Evolutionary conservation across 2,329 filamentous ascomycete genomes (phyloP).

Genomic region (Cylindrodendrum hubeiense): DNA sequence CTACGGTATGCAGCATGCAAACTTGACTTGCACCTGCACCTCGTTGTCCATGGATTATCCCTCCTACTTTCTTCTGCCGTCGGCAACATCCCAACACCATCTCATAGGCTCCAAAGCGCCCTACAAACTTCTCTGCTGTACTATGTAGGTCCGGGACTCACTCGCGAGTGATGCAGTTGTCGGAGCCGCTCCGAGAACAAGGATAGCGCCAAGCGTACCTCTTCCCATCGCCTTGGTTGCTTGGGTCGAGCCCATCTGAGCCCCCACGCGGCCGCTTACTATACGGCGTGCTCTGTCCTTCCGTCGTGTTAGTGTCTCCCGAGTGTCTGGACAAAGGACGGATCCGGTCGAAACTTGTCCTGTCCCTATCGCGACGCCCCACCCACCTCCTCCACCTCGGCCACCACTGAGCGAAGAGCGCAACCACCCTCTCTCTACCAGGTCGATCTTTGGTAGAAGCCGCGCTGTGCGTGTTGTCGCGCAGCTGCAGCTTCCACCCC

Average conservation of each 20-base stretch:
- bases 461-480: neutral
- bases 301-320: slow-evolving; percentile 16
- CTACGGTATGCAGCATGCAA: neutral
- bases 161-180: neutral
- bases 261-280: neutral
- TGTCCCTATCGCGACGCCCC: slow-evolving; percentile 20
- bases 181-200: neutral
- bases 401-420: neutral
- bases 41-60: neutral
- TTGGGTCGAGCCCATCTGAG: neutral
- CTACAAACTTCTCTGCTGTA: neutral
- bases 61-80: neutral
- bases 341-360: slow-evolving; percentile 10
- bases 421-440: neutral
- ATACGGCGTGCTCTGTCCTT: neutral
- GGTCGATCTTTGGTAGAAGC: neutral
- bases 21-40: neutral
- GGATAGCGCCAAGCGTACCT: neutral
- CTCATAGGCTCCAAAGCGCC: neutral
- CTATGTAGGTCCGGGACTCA: neutral
- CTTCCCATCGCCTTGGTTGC: too few species aligned
- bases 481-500: slow-evolving; percentile 5
- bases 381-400: slow-evolving; percentile 5
- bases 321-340: slow-evolving; percentile 11
- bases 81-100: neutral